A percentile compares a stretch with the other conserved stretches of the same genome.
Conservation (phyloP, 2,329 filamentous ascomycete genomes). For the Periglandula ipomoeae region DNA sequence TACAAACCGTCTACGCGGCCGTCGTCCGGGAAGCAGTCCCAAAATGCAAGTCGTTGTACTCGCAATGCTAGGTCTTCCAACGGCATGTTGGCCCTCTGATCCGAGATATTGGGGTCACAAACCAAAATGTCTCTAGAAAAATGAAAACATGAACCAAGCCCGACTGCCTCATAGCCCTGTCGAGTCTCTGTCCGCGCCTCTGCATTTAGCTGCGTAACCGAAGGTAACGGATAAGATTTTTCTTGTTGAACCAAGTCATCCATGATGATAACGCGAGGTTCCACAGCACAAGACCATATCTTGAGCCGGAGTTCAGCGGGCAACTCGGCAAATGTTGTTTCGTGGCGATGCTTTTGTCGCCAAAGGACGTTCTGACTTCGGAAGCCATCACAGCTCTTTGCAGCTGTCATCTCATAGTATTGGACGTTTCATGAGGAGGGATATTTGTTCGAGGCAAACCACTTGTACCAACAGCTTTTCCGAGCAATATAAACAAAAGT, state of each 20-base stretch:
- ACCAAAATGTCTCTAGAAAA: conserved; percentile 28
- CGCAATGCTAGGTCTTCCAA: conserved; percentile 24
- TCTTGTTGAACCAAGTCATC: conserved; percentile 23
- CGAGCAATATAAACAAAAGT: background rate
- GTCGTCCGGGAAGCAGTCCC: conserved; percentile 32
- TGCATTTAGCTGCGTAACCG: conserved; percentile 26
- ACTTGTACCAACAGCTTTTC: background rate
- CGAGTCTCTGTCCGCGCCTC: conserved; percentile 26
- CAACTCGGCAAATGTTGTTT: conserved; percentile 19
- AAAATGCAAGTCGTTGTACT: conserved; percentile 27
- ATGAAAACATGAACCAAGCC: conserved; percentile 26
- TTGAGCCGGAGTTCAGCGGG: conserved; percentile 28
- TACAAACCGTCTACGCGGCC: conserved; percentile 23
- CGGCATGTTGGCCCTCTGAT: conserved; percentile 21
- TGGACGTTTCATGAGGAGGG: background rate
- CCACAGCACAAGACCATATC: conserved; percentile 27
- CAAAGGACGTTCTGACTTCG: background rate
- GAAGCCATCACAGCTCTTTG: conserved; percentile 2
- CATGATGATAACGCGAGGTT: conserved; percentile 27
- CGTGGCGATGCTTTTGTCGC: background rate
- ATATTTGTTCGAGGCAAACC: background rate
- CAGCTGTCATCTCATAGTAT: conserved; percentile 4
- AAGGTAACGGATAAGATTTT: conserved; percentile 24
- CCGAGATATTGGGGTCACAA: conserved; percentile 27
- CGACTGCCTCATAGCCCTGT: conserved; percentile 25